These are phyloP conservation scores for Drechslera avenae DNA, from an alignment of 2,329 filamentous ascomycete species.

Conservation along the genomic window DNA sequence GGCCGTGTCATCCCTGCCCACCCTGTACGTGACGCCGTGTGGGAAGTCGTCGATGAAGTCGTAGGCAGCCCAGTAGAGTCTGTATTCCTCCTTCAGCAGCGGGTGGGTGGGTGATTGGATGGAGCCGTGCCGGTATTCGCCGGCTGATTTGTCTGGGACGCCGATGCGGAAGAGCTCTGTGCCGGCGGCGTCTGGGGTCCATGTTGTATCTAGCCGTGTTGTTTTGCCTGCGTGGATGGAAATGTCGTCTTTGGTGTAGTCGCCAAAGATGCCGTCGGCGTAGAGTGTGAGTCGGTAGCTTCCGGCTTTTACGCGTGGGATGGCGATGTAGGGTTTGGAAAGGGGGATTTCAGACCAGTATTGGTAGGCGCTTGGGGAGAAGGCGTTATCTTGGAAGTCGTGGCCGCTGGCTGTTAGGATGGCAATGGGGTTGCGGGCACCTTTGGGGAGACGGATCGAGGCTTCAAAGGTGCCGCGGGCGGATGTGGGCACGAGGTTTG, in stretches of 20 bases:
- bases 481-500: constrained; percentile 62
- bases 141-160: constrained; percentile 64
- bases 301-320: constrained; percentile 61
- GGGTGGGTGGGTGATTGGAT: constrained; percentile 54
- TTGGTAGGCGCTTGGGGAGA: constrained; percentile 62
- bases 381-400: constrained; percentile 65
- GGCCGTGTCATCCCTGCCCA: constrained; percentile 58
- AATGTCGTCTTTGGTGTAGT: constrained; percentile 61
- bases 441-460: constrained; percentile 58
- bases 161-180: constrained; percentile 67
- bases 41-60: constrained; percentile 67
- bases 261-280: constrained; percentile 65
- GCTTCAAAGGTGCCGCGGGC: constrained; percentile 59
- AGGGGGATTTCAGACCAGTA: constrained; percentile 61
- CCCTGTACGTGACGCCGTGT: constrained; percentile 61
- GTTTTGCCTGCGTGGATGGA: constrained; percentile 49
- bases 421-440: constrained; percentile 59
- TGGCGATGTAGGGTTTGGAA: constrained; percentile 50
- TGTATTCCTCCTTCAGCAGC: constrained; percentile 61
- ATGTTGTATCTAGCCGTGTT: constrained; percentile 48
- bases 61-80: constrained; percentile 65
- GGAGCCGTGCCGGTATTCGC: constrained; percentile 65
- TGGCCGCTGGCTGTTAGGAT: constrained; percentile 59
- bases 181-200: constrained; percentile 62
- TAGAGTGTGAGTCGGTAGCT: constrained; percentile 68